A percentile compares a stretch with the other conserved stretches of the same genome.
phyloP scores from a whole-genome alignment of 306 rosid genomes.

The Datisca glomerata region DNA sequence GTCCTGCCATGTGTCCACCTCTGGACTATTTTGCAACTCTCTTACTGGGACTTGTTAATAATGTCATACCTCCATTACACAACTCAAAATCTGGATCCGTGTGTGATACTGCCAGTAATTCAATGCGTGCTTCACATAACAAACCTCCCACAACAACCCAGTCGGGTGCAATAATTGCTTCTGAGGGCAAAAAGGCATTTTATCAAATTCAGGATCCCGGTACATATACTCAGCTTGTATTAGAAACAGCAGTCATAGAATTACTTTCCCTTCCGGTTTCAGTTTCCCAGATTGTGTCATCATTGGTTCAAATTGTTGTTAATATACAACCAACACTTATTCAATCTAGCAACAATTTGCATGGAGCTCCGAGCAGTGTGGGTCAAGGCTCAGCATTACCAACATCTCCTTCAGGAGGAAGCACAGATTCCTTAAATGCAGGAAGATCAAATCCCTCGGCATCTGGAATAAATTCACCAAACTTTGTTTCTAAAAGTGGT shows the following conservation, averaged over 20 bases:
- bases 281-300: slow-evolving; percentile 75
- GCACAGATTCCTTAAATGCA: slow-evolving; percentile 88
- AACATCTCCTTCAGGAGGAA: slow-evolving; percentile 97
- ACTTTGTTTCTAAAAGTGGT: slow-evolving; percentile 89
- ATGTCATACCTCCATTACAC: slow-evolving; percentile 87
- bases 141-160: slow-evolving; percentile 62
- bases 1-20: slow-evolving; percentile 84
- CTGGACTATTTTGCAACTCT: slow-evolving; percentile 83
- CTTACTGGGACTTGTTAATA: slow-evolving; percentile 84
- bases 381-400: slow-evolving; percentile 87
- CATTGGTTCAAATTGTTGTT: slow-evolving; percentile 80
- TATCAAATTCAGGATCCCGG: slow-evolving; percentile 99
- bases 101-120: slow-evolving; percentile 38
- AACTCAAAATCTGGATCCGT: slow-evolving; percentile 61
- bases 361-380: slow-evolving; percentile 59
- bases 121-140: slow-evolving; percentile 47
- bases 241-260: slow-evolving; percentile 93
- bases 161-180: slow-evolving; percentile 57
- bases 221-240: slow-evolving; percentile 84
- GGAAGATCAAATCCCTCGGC: slow-evolving; percentile 75
- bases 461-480: slow-evolving; percentile 79
- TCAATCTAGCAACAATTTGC: slow-evolving; percentile 75
- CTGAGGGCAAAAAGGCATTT: slow-evolving; percentile 79
- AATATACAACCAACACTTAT: slow-evolving; percentile 88
- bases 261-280: slow-evolving; percentile 89